Evolutionary conservation across 2,329 filamentous ascomycete species (phyloP).

Genomic region (Botrytis elliptica): DNA sequence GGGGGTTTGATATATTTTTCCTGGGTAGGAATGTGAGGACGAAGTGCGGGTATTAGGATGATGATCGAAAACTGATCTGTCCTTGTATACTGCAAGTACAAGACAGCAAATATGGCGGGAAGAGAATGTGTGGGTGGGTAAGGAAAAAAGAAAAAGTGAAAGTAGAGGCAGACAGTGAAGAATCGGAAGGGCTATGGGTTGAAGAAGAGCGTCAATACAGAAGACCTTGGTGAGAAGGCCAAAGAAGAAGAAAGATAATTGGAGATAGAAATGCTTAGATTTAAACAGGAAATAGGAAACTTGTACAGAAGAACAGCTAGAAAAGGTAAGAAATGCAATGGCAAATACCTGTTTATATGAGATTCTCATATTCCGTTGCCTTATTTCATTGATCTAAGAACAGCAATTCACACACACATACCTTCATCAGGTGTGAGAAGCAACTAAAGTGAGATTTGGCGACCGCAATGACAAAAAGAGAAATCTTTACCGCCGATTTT

Average conservation of each 20-base stretch:
- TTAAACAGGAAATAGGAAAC: neutral
- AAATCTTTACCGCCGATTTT: neutral
- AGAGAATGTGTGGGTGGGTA: neutral
- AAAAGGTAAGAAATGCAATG: neutral
- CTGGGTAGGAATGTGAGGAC: neutral
- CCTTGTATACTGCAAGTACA: accelerated
- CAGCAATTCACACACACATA: neutral
- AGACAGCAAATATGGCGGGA: neutral
- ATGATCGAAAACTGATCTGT: neutral
- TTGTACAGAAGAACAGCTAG: neutral
- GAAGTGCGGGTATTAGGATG: accelerated
- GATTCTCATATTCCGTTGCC: neutral
- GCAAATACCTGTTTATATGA: neutral
- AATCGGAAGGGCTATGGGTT: neutral
- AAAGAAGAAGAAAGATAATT: neutral
- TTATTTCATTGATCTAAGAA: neutral
- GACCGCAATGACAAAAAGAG: neutral
- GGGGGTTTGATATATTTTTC: neutral
- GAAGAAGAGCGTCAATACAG: neutral
- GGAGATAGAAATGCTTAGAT: neutral
- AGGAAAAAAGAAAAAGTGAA: neutral
- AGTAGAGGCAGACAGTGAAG: neutral
- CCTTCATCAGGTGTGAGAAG: neutral
- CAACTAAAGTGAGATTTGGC: neutral
- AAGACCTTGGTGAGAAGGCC: neutral